These are phyloP conservation scores for Kluyveromyces starmeri DNA, from an alignment of 805 yeast species.

Conservation along the genomic window DNA sequence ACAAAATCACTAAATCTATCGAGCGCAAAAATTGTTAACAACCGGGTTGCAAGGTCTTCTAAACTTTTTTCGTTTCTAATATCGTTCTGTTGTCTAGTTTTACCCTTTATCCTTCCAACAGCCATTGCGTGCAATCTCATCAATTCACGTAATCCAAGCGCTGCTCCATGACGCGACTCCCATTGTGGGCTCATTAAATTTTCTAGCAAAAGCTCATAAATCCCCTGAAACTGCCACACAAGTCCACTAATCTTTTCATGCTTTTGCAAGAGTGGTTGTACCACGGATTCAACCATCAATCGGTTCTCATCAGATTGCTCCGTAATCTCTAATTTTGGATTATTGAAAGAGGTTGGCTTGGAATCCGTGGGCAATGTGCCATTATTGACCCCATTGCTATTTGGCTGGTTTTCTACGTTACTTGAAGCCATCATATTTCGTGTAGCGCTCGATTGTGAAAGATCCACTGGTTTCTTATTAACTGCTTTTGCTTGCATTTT, in stretches of 20 bases:
- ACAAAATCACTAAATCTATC: conserved; percentile 97
- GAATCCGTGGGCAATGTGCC: conserved; percentile 17
- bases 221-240: conserved; percentile 93
- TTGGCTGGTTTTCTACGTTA: conserved; percentile 7
- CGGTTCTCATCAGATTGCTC: conserved; percentile 73
- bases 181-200: conserved; percentile 80
- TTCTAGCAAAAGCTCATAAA: conserved; percentile 68
- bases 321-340: conserved; percentile 52
- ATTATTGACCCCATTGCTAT: conserved; percentile 19
- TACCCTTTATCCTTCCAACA: conserved; percentile 73
- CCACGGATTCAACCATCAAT: conserved; percentile 74
- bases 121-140: conserved; percentile 69
- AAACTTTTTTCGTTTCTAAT: conserved; percentile 55
- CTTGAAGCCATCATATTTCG: conserved; percentile 28
- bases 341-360: conserved; percentile 17
- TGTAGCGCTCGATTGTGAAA: conserved; percentile 64
- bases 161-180: conserved; percentile 96
- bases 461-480: conserved; percentile 48
- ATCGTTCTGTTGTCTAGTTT: conserved; percentile 52
- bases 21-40: conserved; percentile 78
- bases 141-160: conserved; percentile 77
- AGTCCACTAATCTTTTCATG: conserved; percentile 64
- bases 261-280: conserved; percentile 59
- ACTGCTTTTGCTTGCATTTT: conserved; percentile 55
- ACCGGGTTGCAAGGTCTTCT: conserved; percentile 80